Base-by-base conservation (phyloP, 805 yeast species). In the Candida incommunis region DNA sequence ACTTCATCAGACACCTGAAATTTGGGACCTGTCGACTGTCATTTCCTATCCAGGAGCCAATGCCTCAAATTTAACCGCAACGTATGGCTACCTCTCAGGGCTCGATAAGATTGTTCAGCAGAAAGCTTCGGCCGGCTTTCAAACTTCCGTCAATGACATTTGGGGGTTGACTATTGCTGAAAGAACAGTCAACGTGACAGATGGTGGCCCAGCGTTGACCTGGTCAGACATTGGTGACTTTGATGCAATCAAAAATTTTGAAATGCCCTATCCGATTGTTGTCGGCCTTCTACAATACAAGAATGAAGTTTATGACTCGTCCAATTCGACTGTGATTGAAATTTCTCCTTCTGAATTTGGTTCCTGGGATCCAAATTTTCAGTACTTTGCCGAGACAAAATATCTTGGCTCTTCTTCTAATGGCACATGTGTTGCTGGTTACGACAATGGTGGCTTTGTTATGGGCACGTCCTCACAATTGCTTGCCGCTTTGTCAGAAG, bases 111-210 rank as follows among this genome's bases (percentile, higher is more conserved):
- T 50, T 37, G 53, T 51, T 16, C 42, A 50, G 41, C 49, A 46
- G 7, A 75, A 77, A 56, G 61, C 65, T 51, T 61, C 65, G 22
- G 87, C 86, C 2, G 88, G 90, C 2, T 82, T 70, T 59, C 68
- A 71, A 26, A 65, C 76, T 18, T 66, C 81, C 13, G 54, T 81
- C 29, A 79, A 88, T 3, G 94, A 83, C 60, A 72, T 74, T 46
- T 82, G 88, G 90, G 85, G 85, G 13, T 68, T 86, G 51, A 78
- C 76, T 2, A 61, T 82, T 35, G 71, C 85, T 1, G 72, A 77
- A 52, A 82, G 78, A 56, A 71, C 80, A 50, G 75, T 84, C 70
- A 68, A 64, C 37, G 70, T 70, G 22, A 56, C 65, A 23, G 71
- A 74, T 53, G 79, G 79, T 26, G 65, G 81, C 56, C 66, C 75